Conservation (phyloP, 2,329 filamentous ascomycete genomes). For the Xylaria sp. region DNA sequence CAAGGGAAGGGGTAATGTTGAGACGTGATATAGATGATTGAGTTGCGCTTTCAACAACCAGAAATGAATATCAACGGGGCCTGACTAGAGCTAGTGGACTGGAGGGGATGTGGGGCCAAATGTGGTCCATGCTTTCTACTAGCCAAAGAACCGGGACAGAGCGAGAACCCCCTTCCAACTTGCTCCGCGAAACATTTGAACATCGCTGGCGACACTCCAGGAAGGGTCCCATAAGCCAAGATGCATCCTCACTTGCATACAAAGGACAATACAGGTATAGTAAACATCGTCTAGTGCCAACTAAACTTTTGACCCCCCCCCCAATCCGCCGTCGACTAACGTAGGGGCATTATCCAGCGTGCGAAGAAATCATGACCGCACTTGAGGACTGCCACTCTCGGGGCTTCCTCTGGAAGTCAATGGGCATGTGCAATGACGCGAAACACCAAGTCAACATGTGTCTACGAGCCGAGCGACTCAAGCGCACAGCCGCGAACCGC, state of each 20-base stretch:
- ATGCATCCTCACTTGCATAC: constrained; percentile 99
- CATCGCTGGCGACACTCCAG: constrained; percentile 4
- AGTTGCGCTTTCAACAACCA: constrained; percentile 24
- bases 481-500: constrained; percentile 81
- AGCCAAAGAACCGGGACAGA: constrained; percentile 20
- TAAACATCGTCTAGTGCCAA: not conserved
- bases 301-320: constrained; percentile 6
- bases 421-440: constrained; percentile 88
- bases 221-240: constrained; percentile 46
- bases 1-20: constrained; percentile 7
- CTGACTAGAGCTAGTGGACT: constrained; percentile 35
- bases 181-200: not conserved
- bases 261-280: constrained; percentile 84
- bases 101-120: constrained; percentile 43
- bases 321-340: constrained; percentile 5
- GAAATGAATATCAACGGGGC: constrained; percentile 10
- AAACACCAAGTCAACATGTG: constrained; percentile 89
- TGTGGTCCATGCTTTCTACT: constrained; percentile 45
- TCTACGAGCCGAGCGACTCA: constrained; percentile 80
- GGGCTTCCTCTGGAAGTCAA: constrained; percentile 91
- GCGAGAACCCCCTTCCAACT: constrained; percentile 16
- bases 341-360: constrained; percentile 67
- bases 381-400: constrained; percentile 95
- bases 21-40: constrained; percentile 24
- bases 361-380: constrained; percentile 91